Evolutionary conservation across 768 basidiomycete species (phyloP).

Genomic region (Pulveroboletus sp.): DNA sequence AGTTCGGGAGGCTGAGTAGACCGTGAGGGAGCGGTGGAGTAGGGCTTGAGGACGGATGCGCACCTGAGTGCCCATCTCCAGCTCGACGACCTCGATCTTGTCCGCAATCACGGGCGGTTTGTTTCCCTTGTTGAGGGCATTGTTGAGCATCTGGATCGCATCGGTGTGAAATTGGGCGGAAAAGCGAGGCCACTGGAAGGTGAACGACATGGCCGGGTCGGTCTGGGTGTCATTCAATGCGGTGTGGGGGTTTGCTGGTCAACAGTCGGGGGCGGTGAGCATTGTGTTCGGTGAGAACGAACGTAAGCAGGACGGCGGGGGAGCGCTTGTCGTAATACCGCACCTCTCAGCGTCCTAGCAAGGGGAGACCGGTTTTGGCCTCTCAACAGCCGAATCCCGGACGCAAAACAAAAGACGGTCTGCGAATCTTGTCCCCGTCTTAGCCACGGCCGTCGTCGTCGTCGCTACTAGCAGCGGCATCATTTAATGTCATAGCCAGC

Average conservation of each 20-base stretch:
- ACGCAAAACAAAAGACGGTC: background rate
- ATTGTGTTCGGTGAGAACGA: slow-evolving; percentile 17
- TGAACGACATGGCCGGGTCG: slow-evolving; percentile 62
- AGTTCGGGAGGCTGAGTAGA: slow-evolving; percentile 84
- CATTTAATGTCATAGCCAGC: slow-evolving; percentile 19
- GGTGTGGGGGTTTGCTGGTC: background rate
- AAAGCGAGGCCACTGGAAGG: slow-evolving; percentile 96
- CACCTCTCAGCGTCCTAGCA: background rate
- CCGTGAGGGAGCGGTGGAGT: background rate
- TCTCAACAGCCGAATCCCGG: slow-evolving; percentile 1
- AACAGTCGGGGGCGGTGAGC: slow-evolving; percentile 9
- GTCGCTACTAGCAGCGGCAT: slow-evolving; percentile 8
- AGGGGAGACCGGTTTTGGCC: too few relatives aligned
- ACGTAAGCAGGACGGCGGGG: slow-evolving; percentile 10
- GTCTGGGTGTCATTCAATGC: background rate
- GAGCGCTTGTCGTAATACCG: background rate
- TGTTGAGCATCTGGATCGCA: slow-evolving; percentile 95
- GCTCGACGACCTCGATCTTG: slow-evolving; percentile 93
- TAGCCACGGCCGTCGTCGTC: background rate
- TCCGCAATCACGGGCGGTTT: slow-evolving; percentile 98
- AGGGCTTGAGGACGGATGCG: slow-evolving; percentile 9
- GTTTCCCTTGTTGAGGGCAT: slow-evolving; percentile 94
- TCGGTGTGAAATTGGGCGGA: slow-evolving; percentile 95
- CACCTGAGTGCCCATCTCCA: slow-evolving; percentile 99
- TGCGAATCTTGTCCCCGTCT: background rate